phyloP scores from a whole-genome alignment of 108 stramenopile genomes.

The Discostella stelligeroides region DNA sequence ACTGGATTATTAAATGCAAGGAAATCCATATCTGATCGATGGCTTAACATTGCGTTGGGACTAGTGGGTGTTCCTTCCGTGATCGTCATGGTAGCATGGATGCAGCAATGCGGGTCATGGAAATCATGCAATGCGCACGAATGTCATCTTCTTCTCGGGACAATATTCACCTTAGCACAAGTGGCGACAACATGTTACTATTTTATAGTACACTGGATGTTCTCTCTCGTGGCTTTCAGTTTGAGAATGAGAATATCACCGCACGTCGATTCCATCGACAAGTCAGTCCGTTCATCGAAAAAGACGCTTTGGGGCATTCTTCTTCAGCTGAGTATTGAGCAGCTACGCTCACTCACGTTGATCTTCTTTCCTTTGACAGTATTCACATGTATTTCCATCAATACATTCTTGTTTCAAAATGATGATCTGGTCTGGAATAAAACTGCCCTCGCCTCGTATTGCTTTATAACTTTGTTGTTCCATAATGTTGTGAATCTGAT shows the following conservation, averaged over 20 bases:
- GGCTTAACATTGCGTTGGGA: slow-evolving; percentile 11
- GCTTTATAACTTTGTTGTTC: slow-evolving; percentile 14
- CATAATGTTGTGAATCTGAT: slow-evolving; percentile 10
- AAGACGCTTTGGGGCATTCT: slow-evolving; percentile 1
- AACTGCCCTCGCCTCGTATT: slow-evolving; percentile 9
- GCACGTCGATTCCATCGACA: background rate
- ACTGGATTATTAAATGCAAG: background rate
- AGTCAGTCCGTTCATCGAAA: background rate
- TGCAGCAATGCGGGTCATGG: slow-evolving; percentile 9
- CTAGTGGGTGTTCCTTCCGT: slow-evolving; percentile 17
- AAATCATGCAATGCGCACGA: slow-evolving; percentile 25
- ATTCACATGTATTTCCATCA: background rate
- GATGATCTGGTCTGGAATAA: slow-evolving; percentile 21
- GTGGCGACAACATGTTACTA: slow-evolving; percentile 20
- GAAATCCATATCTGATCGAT: background rate
- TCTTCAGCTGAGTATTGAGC: background rate
- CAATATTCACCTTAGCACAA: slow-evolving; percentile 34
- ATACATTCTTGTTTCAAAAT: background rate
- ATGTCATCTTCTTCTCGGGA: slow-evolving; percentile 38
- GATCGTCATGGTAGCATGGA: slow-evolving; percentile 5
- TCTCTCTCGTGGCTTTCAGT: slow-evolving; percentile 1
- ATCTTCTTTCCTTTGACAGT: slow-evolving; percentile 1
- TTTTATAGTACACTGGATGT: slow-evolving; percentile 19
- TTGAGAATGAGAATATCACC: background rate
- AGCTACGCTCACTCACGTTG: slow-evolving; percentile 4